Evolutionary conservation across 2,329 filamentous ascomycete genomes (phyloP).

Genomic region (Lasiodiplodia citricola): DNA sequence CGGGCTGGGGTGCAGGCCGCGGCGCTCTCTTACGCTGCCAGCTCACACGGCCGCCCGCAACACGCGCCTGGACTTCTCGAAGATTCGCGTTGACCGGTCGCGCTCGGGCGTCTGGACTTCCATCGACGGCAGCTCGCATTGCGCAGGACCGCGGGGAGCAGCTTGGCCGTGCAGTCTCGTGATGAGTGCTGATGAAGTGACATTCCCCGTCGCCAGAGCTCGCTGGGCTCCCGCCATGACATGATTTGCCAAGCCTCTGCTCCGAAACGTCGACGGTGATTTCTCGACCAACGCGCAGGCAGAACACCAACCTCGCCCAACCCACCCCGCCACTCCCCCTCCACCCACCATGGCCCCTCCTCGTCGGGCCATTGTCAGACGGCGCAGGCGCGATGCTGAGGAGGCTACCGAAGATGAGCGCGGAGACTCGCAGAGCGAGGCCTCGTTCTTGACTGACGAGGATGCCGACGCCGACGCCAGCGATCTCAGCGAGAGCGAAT

Average conservation of each 20-base stretch:
- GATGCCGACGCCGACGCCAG: constrained; percentile 65
- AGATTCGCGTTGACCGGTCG: constrained; percentile 24
- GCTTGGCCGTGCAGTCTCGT: constrained; percentile 19
- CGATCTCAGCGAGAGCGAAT: constrained; percentile 60
- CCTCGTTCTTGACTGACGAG: constrained; percentile 62
- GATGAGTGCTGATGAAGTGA: constrained; percentile 13
- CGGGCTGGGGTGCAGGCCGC: constrained; percentile 16
- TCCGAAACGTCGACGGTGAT: constrained; percentile 25
- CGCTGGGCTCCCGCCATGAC: constrained; percentile 24
- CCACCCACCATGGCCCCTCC: constrained; percentile 41
- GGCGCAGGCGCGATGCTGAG: constrained; percentile 47
- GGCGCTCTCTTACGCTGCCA: constrained; percentile 21
- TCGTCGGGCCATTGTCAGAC: constrained; percentile 43
- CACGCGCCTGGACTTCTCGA: constrained; percentile 22
- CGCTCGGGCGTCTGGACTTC: constrained; percentile 7
- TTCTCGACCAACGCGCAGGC: constrained; percentile 25
- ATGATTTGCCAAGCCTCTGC: constrained; percentile 26
- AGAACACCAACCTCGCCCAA: constrained; percentile 25
- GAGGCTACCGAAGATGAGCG: constrained; percentile 53
- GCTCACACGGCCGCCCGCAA: constrained; percentile 16
- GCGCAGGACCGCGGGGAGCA: constrained; percentile 13
- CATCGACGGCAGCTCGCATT: neutral
- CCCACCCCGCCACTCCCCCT: constrained; percentile 20
- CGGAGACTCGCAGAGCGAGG: constrained; percentile 67
- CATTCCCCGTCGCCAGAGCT: constrained; percentile 19